Base-by-base conservation (phyloP, 148 eudicot genomes). In the Amaranthus palmeri region DNA sequence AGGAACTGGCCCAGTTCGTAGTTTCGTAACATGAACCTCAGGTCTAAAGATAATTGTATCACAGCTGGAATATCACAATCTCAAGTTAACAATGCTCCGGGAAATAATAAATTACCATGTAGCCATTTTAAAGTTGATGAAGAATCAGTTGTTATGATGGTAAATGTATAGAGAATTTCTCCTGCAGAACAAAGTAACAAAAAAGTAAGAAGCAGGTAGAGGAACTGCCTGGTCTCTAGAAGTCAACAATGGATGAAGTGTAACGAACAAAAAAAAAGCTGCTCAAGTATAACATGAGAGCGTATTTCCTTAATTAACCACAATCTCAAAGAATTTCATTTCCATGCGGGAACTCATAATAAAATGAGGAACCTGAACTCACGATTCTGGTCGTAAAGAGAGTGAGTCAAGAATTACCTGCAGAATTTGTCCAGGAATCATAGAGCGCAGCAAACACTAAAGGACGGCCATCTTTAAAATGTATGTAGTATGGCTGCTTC, bases 401-500 rank as follows among this genome's bases (percentile, higher is more conserved):
- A 55, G 10, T 52, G 36, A 67, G 18, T 1, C 36, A 62, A 11
- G 43, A 63, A 45, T 79, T 83, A 96, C 99, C 97, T 96, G 92
- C 92, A 63, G 90, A 68, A 72, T 84, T 87, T 78, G 86, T 90
- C 99, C 99, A 92, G 46, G 96, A 86, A 86, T 96, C 99, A 78
- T 84, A 96, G 53, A 96, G 90, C 74, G 91, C 99, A 80, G 97
- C 99, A 81, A 96, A 88, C 44, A 96, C 89, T 76, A 96, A 82
- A 49, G 97, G 96, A 9, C 84, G 92, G 4, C 78, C 93, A 83
- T 96, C 93, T 86, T 83, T 83, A 18, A 90, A 82, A 85, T 89
- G 91, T 52, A 95, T 85, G 74, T 91, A 92, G 78, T 89, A 91
- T 40, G 99, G 99, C 79, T 95, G 99, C 88, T 88, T 91, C 40